Evolutionary conservation across 2,329 filamentous ascomycete genomes (phyloP).

Genomic region (Nemania sp.): DNA sequence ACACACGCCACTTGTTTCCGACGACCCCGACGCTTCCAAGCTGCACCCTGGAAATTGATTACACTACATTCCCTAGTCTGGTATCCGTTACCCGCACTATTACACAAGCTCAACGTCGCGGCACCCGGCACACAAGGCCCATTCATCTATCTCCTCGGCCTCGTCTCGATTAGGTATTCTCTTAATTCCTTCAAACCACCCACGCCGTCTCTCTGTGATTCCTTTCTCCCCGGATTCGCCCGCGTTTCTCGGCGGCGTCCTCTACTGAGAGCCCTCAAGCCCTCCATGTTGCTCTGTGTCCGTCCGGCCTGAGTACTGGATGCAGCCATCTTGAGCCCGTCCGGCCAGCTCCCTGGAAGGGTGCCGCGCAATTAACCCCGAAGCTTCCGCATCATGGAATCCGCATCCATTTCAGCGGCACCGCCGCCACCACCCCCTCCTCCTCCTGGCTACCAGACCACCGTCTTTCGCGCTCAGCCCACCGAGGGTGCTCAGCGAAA

Average conservation of each 20-base stretch:
- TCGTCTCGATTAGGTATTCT: conserved; percentile 35
- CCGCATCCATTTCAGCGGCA: conserved; percentile 28
- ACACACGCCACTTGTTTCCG: conserved; percentile 33
- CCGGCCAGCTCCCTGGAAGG: background rate
- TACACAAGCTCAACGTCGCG: conserved; percentile 11
- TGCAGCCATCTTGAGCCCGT: conserved; percentile 3
- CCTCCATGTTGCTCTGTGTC: conserved; percentile 1
- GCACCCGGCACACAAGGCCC: background rate
- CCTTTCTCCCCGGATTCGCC: background rate
- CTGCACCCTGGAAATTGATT: conserved; percentile 11
- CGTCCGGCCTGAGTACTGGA: background rate
- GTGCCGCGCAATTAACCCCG: conserved; percentile 31
- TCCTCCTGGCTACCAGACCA: conserved; percentile 38
- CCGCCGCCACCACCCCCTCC: conserved; percentile 17
- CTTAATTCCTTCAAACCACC: conserved; percentile 30
- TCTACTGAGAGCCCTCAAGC: too few species aligned
- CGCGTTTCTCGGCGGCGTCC: too few species aligned
- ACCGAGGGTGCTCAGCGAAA: conserved; percentile 43
- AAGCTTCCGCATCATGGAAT: conserved; percentile 37
- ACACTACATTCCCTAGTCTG: background rate
- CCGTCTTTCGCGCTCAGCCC: conserved; percentile 45
- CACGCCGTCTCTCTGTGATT: conserved; percentile 5
- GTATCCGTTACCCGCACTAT: background rate
- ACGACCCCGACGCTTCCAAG: conserved; percentile 22
- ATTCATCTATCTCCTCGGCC: conserved; percentile 6